phyloP scores from a whole-genome alignment of 441 rosid genomes.

The Erodium texanum region DNA sequence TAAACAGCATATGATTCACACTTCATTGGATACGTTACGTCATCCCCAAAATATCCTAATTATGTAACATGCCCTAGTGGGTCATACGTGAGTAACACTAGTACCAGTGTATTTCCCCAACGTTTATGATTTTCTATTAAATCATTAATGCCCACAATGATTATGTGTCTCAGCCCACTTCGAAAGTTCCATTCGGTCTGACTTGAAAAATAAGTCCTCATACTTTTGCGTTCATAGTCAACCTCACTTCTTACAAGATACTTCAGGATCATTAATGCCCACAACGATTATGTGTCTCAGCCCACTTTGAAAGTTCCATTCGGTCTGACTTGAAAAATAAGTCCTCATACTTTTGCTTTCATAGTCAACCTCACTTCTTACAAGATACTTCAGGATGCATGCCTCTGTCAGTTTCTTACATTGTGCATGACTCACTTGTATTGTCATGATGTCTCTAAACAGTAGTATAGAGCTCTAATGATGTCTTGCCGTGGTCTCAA shows the following conservation, averaged over 20 bases:
- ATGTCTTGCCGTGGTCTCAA: constrained; percentile 3
- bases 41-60: background rate
- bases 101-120: background rate
- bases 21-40: background rate
- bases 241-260: background rate
- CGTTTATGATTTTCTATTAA: background rate
- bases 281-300: background rate
- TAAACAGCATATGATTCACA: background rate
- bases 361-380: background rate
- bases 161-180: background rate
- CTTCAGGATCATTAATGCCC: background rate
- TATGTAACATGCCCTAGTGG: background rate
- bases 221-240: background rate
- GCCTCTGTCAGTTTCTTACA: background rate
- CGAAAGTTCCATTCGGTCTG: background rate
- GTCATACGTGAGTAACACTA: background rate
- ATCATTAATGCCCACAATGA: background rate
- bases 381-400: background rate
- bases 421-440: background rate
- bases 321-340: background rate
- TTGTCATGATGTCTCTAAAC: background rate
- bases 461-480: background rate
- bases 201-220: background rate
- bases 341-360: background rate
- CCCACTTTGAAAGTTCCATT: background rate